Conservation (phyloP, 169 alveolate genomes). For the Plasmodium cynomolgi region DNA sequence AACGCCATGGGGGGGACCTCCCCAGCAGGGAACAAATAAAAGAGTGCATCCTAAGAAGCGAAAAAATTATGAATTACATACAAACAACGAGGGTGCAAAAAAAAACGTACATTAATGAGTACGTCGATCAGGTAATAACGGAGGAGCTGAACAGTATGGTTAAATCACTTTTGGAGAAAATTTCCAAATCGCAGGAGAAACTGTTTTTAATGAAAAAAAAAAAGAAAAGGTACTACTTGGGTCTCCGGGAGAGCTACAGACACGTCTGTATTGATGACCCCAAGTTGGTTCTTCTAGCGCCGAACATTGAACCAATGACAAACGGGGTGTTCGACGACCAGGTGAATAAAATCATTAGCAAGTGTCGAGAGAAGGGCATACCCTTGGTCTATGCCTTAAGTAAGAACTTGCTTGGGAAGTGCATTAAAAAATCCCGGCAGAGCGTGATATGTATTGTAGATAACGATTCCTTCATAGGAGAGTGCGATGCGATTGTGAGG, state of each 20-base stretch:
- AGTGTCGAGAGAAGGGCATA: conserved; percentile 53
- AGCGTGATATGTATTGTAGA: conserved; percentile 50
- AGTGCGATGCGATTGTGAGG: conserved; percentile 36
- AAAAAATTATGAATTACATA: conserved; percentile 51
- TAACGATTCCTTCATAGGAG: conserved; percentile 59
- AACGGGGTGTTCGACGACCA: conserved; percentile 46
- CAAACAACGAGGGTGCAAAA: conserved; percentile 27
- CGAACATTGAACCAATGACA: conserved; percentile 60
- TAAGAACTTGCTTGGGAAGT: conserved; percentile 52
- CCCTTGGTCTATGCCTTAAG: conserved; percentile 69
- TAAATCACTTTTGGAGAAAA: conserved; percentile 43
- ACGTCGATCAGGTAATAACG: conserved; percentile 61
- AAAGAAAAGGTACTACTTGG: conserved; percentile 33
- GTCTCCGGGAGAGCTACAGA: conserved; percentile 41
- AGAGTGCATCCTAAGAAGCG: conserved; percentile 38
- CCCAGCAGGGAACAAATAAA: conserved; percentile 2
- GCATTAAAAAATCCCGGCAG: conserved; percentile 51
- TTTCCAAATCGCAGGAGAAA: conserved; percentile 59
- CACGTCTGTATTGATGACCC: conserved; percentile 56
- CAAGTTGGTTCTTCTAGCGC: conserved; percentile 58
- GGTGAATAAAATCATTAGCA: conserved; percentile 20
- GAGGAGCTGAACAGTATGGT: conserved; percentile 48
- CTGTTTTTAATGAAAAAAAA: conserved; percentile 31
- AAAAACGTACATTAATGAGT: conserved; percentile 58
- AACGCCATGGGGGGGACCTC: not conserved